Evolutionary conservation across 768 basidiomycete species (phyloP).

Genomic region (Flagelloscypha sp.): DNA sequence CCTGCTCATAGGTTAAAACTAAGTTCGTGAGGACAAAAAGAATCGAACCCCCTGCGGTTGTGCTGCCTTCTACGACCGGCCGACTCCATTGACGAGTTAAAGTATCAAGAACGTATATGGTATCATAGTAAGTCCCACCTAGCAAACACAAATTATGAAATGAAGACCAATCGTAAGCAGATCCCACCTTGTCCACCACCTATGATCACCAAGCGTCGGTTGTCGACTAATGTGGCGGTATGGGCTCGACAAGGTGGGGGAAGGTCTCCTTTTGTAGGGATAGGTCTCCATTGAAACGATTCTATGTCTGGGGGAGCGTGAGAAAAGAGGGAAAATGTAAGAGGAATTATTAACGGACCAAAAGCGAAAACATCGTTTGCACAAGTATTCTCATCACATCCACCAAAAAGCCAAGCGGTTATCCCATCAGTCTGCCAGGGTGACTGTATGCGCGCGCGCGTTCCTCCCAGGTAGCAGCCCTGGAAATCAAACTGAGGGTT

Average conservation of each 20-base stretch:
- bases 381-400: conserved; percentile 73
- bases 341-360: conserved; percentile 32
- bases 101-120: conserved; percentile 79
- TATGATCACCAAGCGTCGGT: conserved; percentile 68
- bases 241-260: conserved; percentile 85
- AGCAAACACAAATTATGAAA: background rate
- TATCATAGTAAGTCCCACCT: conserved; percentile 65
- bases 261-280: conserved; percentile 66
- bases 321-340: background rate
- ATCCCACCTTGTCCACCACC: conserved; percentile 75
- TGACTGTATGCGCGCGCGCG: conserved; percentile 79
- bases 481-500: no score
- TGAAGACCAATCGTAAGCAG: no score
- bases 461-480: conserved; percentile 58
- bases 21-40: no score
- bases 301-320: conserved; percentile 34
- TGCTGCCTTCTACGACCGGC: conserved; percentile 11
- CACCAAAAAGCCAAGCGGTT: conserved; percentile 82
- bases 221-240: conserved; percentile 75
- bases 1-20: conserved; percentile 10
- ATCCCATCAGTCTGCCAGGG: conserved; percentile 67
- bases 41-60: conserved; percentile 12
- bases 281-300: conserved; percentile 81
- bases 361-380: conserved; percentile 78
- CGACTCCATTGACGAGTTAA: conserved; percentile 55